Base-by-base conservation (phyloP, 495 filamentous ascomycete species). In the Aspergillus baeticus region DNA sequence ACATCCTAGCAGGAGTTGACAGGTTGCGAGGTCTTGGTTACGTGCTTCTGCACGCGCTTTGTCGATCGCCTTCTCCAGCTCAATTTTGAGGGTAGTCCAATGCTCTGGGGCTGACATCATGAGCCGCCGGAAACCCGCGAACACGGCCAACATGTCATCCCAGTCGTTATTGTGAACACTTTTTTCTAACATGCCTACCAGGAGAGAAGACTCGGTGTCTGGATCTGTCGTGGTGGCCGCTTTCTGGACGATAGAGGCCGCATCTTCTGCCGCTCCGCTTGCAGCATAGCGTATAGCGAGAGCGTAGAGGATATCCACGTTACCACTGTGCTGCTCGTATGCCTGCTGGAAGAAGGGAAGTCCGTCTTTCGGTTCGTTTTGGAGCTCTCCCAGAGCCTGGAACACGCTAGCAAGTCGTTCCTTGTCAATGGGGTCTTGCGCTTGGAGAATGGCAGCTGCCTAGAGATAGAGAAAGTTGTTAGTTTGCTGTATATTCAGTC, bases 371-470 rank as follows among this genome's bases (percentile, higher is more conserved):
- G 48, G 20, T 26, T 39, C 41, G 17, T 34, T 15, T 15, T 37
- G 11, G 5, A 37, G 18, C 4, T 43, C 33, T 20, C 47, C 48
- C 6, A 58, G n/a, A 17, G 29, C 35, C 38, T 46, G 42, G 48
- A 14, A 58, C 4, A 46, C 55, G 7, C 38, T 15, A 10, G n/a
- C 6, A 2, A 58, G 26, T n/a, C 26, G 38, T n/a, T 58, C 55
- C 39, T 52, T 52, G 22, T 58, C 7, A 21, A 59, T 22, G 1
- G 57, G 50, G 29, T 59, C 50, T 21, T 59, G 57, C 10, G 13
- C 6, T 37, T 59, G 17, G 11, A 59, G 43, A 22, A 54, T 50
- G 4, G 10, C 33, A 7, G 36, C 49, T 4, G 57, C 57, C 57
- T 59, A 6, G 17, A 10, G n/a, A 20, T 48, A 11, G 3, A 10